A percentile compares a stretch with the other conserved stretches of the same genome.
Evolutionary conservation across 257 asterid genomes (phyloP).

Genomic region (Osmanthus fragrans): DNA sequence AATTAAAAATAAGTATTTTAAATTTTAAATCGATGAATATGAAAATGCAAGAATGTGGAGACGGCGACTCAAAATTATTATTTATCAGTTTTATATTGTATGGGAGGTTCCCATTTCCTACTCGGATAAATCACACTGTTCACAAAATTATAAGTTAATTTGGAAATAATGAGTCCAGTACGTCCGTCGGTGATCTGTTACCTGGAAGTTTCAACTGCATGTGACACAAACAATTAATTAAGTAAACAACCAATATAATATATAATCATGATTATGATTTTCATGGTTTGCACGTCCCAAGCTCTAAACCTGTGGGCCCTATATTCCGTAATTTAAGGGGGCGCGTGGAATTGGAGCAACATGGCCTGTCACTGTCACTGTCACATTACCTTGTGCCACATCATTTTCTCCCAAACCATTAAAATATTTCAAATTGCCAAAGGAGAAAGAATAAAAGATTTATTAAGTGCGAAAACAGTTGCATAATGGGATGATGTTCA

Average conservation of each 20-base stretch:
- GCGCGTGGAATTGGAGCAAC: constrained; percentile 11
- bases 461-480: not conserved
- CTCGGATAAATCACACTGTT: not conserved
- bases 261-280: not conserved
- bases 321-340: not conserved
- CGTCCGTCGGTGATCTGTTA: not conserved
- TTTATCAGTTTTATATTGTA: no score
- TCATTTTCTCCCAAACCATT: not conserved
- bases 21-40: no score
- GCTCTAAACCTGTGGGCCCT: not conserved
- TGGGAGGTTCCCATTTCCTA: no score
- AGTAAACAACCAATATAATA: constrained; percentile 8
- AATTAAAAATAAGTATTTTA: no score
- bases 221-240: constrained; percentile 34
- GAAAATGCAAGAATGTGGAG: not conserved
- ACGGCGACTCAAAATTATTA: not conserved
- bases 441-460: not conserved
- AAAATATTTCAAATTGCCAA: not conserved
- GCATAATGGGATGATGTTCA: not conserved
- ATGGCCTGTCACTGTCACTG: not conserved
- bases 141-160: not conserved
- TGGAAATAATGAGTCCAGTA: not conserved
- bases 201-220: constrained; percentile 20
- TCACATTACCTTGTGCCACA: constrained; percentile 24
- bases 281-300: constrained; percentile 32